Base-by-base conservation (phyloP, 768 basidiomycete genomes). In the Neoboletus brunneissimus region DNA sequence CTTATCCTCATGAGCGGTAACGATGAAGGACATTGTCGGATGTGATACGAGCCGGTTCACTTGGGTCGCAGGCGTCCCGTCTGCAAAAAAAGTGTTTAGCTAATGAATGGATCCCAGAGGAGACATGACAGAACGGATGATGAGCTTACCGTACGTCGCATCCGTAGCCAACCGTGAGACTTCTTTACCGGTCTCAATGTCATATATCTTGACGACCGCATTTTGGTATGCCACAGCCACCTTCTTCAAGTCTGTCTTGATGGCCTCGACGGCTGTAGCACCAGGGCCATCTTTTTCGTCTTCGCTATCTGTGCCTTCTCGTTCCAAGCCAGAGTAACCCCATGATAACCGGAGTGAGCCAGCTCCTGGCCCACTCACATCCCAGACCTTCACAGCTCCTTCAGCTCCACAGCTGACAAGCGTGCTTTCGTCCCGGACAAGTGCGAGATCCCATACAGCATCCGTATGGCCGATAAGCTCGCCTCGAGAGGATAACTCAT, bases 1-100 rank as follows among this genome's bases (percentile, higher is more conserved):
- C 64, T 92, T 95, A 76, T 98, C 95, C 73, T 98, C 96, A 69
- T 95, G 91, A 0, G 86, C 97, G 25, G 91, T 89, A 6, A 96
- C 85, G 40, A 98, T 81, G 23, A 95, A 75, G 6, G 91, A 83
- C 82, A 92, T 86, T 2, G 91, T 94, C 9, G 94, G 94, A 76
- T 97, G 94, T 38, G 94, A 94, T 31, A 84, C 85, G 57, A 96
- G 84, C 56, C 85, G 80, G 72, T 94, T 97, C 59, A 92, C 86
- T 69, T 94, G 93, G 1, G 88, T 89, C 13, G 80, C 80, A 35
- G 84, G 78, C 13, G 88, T 84, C 3, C 83, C 88, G 64, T 94
- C 94, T 87, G 70, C 48, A 57, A 50, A 12, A 13, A 40, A 20
- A 0, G 45, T 18, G 16, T 37, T 64, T 40, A 59, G 47, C 46